phyloP scores from a whole-genome alignment of 495 filamentous ascomycete species.

The Talaromyces nanjingensis region DNA sequence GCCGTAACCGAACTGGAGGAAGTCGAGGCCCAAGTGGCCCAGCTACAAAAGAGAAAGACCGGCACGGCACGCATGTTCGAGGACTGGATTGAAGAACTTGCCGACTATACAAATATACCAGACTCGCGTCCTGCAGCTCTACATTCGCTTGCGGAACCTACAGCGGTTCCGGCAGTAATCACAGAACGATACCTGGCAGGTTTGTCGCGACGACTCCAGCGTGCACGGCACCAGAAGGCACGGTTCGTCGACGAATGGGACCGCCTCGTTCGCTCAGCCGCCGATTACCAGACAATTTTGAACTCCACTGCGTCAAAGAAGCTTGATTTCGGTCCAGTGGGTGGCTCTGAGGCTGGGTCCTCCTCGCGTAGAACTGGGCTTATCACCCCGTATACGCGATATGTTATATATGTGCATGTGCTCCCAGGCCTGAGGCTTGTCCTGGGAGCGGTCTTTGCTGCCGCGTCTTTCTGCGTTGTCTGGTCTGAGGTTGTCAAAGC shows the following conservation, averaged over 20 bases:
- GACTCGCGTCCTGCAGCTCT: constrained; percentile 50
- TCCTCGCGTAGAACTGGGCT: constrained; percentile 48
- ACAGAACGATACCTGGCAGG: constrained; percentile 92
- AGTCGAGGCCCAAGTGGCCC: constrained; percentile 68
- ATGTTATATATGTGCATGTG: constrained; percentile 63
- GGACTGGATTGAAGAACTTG: constrained; percentile 92
- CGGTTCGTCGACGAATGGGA: constrained; percentile 86
- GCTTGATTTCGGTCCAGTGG: constrained; percentile 59
- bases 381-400: constrained; percentile 81
- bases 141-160: constrained; percentile 25
- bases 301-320: constrained; percentile 76
- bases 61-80: constrained; percentile 75
- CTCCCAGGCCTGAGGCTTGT: constrained; percentile 56
- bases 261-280: constrained; percentile 61
- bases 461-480: constrained; percentile 74
- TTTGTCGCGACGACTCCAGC: constrained; percentile 69
- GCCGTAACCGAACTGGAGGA: constrained; percentile 74
- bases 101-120: constrained; percentile 62
- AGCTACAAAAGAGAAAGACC: constrained; percentile 72
- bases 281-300: constrained; percentile 70
- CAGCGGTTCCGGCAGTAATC: constrained; percentile 65
- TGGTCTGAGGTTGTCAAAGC: constrained; percentile 89
- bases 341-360: constrained; percentile 42
- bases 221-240: constrained; percentile 73
- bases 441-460: constrained; percentile 56